Base-by-base conservation (phyloP, 495 filamentous ascomycete species). In the Hypoxylon fuscum region DNA sequence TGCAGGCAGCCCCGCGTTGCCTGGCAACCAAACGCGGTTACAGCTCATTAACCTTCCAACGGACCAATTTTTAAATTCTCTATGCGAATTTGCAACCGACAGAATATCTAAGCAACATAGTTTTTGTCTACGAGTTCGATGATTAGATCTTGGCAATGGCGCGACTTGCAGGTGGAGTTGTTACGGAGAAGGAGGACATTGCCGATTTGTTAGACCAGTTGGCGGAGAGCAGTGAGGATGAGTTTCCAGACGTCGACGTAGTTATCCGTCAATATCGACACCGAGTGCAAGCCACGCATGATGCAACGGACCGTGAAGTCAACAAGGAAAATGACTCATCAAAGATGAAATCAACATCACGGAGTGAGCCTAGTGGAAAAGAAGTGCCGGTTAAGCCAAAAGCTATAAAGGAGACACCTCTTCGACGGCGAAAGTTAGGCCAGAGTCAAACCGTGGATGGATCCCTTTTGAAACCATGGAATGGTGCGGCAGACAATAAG, bases 171-270 rank as follows among this genome's bases (percentile, higher is more conserved):
- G 25, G 49, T 46, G 41, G 34, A 47, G 53, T 48, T 9, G 10
- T 5, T 18, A 49, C 9, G 10, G 29, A 27, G 25, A 5, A n/a
- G 42, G 18, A 52, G 47, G 43, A 38, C 31, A 32, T 40, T 14
- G 40, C 18, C 56, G 44, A 51, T 9, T 56, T 66, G 48, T 35
- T 31, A 48, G 34, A 23, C 47, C 15, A 18, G 15, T 57, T 42
- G n/a, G 41, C 20, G 11, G 25, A 17, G 3, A 56, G 48, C 34
- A 72, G 59, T 14, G 69, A 70, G 18, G 67, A 72, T 14, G 69
- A 72, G 21, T 68, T 72, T 17, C 67, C 69, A n/a, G 66, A 68
- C 7, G 34, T 70, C 7, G 67, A 70, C 12, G 56, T 66, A 6
- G 23, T 72, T 15, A 31, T 69, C 55, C 49, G 40, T 32, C 47